phyloP scores from a whole-genome alignment of 371 early-diverging fungal genomes.

The Chytridium lagenaria region DNA sequence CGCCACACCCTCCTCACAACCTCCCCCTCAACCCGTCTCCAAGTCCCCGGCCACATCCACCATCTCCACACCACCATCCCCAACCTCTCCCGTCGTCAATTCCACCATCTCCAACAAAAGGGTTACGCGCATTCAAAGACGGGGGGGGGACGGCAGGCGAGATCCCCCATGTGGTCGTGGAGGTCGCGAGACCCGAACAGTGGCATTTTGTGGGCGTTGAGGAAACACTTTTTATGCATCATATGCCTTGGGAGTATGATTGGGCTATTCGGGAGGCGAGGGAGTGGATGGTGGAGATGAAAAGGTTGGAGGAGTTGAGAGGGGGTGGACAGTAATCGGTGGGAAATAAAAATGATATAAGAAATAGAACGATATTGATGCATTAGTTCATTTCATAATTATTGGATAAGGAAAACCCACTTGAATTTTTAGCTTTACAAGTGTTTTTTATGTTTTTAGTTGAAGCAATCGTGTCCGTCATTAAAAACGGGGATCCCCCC shows the following conservation, averaged over 20 bases:
- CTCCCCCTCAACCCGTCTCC: background rate
- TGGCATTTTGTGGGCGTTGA: background rate
- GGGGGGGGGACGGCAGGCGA: no score
- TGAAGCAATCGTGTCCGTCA: no score
- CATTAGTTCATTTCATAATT: no score
- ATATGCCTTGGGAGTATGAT: constrained; percentile 24
- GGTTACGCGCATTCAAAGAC: no score
- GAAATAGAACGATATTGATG: background rate
- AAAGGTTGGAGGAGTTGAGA: background rate
- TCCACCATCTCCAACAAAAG: background rate
- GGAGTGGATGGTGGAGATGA: constrained; percentile 10
- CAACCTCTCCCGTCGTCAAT: background rate
- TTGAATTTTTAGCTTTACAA: no score
- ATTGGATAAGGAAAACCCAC: no score
- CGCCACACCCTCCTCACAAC: background rate
- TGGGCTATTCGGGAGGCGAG: constrained; percentile 13
- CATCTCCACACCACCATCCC: constrained; percentile 1
- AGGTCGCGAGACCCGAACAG: background rate
- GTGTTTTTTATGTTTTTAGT: no score
- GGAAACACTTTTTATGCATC: background rate
- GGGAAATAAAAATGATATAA: background rate
- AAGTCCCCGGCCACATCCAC: constrained; percentile 7
- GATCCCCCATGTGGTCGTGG: constrained; percentile 15
- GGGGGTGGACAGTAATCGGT: background rate
- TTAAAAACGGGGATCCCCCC: no score